A percentile compares a stretch with the other conserved stretches of the same genome.
These are phyloP conservation scores for Daldinia caldariorum DNA, from an alignment of 495 filamentous ascomycete genomes.

Conservation along the genomic window DNA sequence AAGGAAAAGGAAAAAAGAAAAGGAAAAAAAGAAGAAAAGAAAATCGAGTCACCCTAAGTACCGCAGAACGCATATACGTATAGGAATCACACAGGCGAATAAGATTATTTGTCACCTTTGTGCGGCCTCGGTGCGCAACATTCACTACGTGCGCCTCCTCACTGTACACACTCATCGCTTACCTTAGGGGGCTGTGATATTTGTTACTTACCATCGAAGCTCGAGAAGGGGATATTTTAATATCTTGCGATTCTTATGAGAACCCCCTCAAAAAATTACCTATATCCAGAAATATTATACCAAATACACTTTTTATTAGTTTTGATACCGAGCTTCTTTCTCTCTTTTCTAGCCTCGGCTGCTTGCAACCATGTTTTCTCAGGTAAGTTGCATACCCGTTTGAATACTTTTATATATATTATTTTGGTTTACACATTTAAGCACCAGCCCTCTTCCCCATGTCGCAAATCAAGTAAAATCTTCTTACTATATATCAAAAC, in stretches of 20 bases:
- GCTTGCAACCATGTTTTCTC: conserved; percentile 53
- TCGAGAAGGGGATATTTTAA: not conserved
- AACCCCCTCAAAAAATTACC: not conserved
- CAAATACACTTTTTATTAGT: conserved; percentile 7
- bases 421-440: not conserved
- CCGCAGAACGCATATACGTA: conserved; percentile 12
- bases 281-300: not conserved
- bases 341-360: conserved; percentile 1
- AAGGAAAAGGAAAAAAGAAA: not conserved
- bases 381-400: conserved; percentile 45
- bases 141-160: conserved; percentile 16
- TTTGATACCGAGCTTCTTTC: conserved; percentile 27
- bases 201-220: not conserved
- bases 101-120: conserved; percentile 3
- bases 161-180: conserved; percentile 2
- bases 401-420: not conserved
- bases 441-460: not conserved
- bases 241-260: conserved; percentile 6
- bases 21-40: conserved; percentile 1
- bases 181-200: conserved; percentile 18
- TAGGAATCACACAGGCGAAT: conserved; percentile 6
- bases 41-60: conserved; percentile 22
- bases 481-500: conserved; percentile 5
- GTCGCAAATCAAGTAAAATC: not conserved
- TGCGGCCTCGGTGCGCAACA: conserved; percentile 24